Evolutionary conservation across 1,284 basidiomycete genomes (phyloP), one percentile per base, ranked within the genome.

Genomic region (Chiua sp.): DNA sequence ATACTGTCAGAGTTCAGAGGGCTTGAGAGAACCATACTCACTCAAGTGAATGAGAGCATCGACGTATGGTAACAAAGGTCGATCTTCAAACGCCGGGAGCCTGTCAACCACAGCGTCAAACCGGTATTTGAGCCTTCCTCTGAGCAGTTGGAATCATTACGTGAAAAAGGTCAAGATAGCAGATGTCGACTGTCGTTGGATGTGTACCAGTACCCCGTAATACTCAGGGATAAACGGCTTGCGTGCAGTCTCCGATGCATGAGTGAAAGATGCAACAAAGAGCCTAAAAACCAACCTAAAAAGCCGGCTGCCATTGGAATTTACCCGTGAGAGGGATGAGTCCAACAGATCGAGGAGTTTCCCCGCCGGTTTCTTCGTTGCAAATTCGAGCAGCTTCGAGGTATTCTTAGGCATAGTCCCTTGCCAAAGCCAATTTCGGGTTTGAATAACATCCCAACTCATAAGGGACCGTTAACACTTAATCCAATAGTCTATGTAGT

Each of bases 31-130:
- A 18, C 46, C 53, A 7, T 54, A 44, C 22, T 47, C 53, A 44
- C 37, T 28, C 22, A 54, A 32, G 22, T 51, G 56, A 42, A 57
- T 35, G 42, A 57, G 37, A n/a, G 56, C 56, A 30, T 57, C 56
- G n/a, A 57, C 20, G 33, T 57, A 57, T 23, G 56, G 56, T 42
- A 57, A 53, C 20, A 28, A 15, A 22, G 56, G 51, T 35, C 51
- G 39, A 23, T 57, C 56, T 22, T 57, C 42, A 28, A 57, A n/a
- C 5, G 46, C 47, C 20, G 56, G 56, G 11, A 57, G 46, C 28
- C 46, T 52, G 28, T 46, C 56, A 26, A 57, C 56, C 26, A 57
- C 56, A 5, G 32, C 35, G 16, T 57, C 56, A n/a, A 32, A 57
- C 39, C 32, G 52, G 50, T n/a, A 44, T 35, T 16, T 53, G 56